Evolutionary conservation across 768 basidiomycete species (phyloP).

Genomic region (Paxillus ammoniavirescens): DNA sequence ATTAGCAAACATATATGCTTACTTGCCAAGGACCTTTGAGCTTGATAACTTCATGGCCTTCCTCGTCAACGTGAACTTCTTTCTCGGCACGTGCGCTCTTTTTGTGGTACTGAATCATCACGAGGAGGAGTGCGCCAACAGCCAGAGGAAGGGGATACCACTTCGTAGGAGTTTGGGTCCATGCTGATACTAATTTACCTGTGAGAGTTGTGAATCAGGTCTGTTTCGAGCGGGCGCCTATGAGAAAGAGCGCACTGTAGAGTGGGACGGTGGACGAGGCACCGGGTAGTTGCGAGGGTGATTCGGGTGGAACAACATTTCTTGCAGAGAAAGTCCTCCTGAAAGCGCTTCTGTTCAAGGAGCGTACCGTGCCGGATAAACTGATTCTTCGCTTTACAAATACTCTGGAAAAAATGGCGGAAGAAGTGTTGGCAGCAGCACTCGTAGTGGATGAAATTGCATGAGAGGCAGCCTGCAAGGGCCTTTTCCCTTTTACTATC

Average conservation of each 20-base stretch:
- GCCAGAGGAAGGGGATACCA: conserved; percentile 96
- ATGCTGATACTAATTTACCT: conserved; percentile 72
- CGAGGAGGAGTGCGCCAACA: conserved; percentile 85
- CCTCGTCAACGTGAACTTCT: conserved; percentile 77
- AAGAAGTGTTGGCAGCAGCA: conserved; percentile 32
- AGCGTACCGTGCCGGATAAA: conserved; percentile 31
- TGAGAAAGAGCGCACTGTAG: conserved; percentile 37
- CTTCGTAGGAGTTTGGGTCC: conserved; percentile 85
- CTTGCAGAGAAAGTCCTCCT: conserved; percentile 24
- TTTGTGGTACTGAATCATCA: conserved; percentile 73
- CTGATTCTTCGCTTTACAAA: conserved; percentile 33
- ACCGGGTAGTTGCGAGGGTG: conserved; percentile 43
- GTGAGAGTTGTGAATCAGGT: conserved; percentile 4
- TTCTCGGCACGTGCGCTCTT: conserved; percentile 46
- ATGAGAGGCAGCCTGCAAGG: conserved; percentile 54
- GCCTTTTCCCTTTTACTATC: conserved; percentile 46
- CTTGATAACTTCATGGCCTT: conserved; percentile 77
- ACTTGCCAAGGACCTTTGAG: conserved; percentile 95
- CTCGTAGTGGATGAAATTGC: conserved; percentile 28
- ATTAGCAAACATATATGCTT: conserved; percentile 18
- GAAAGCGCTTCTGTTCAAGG: conserved; percentile 23
- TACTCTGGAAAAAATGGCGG: conserved; percentile 30
- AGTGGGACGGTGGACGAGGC: conserved; percentile 40
- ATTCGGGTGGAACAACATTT: conserved; percentile 35
- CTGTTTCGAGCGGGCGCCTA: not conserved